Conservation (phyloP, 768 basidiomycete species). For the Lentinula aciculospora region DNA sequence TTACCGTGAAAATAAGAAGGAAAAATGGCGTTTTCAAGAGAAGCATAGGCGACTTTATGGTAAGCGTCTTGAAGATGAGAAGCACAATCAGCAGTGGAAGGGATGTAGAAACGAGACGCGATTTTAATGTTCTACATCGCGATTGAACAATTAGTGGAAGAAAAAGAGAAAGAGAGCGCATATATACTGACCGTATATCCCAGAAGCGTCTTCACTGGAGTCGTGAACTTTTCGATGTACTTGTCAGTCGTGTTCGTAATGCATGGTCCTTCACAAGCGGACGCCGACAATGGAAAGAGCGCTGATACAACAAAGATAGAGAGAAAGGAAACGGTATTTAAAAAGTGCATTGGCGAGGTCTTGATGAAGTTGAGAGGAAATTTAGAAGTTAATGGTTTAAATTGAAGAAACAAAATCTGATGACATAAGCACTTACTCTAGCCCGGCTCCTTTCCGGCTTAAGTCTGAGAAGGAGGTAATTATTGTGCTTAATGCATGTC, state of each 20-base stretch:
- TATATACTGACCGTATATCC: conserved; percentile 33
- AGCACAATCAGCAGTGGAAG: background rate
- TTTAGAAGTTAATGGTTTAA: background rate
- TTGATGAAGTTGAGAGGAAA: background rate
- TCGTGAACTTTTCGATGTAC: conserved; percentile 44
- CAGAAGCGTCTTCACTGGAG: conserved; percentile 32
- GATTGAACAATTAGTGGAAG: background rate
- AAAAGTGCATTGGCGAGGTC: background rate
- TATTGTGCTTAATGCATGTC: too few species aligned
- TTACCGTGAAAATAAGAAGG: conserved; percentile 73
- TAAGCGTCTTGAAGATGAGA: conserved; percentile 41
- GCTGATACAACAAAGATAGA: conserved; percentile 17
- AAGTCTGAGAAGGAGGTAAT: too few species aligned
- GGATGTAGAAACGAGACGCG: conserved; percentile 4
- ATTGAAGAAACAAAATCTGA: background rate
- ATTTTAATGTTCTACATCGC: conserved; percentile 6
- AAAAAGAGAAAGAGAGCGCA: background rate
- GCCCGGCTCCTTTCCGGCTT: too few species aligned
- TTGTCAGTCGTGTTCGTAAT: conserved; percentile 54
- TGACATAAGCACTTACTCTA: background rate
- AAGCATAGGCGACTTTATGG: conserved; percentile 32
- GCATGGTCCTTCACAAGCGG: conserved; percentile 69
- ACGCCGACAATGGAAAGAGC: conserved; percentile 29
- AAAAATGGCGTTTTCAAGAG: conserved; percentile 56
- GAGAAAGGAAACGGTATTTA: conserved; percentile 11